Conservation (phyloP, 805 yeast species). For the Cyberlindnera maclurae region DNA sequence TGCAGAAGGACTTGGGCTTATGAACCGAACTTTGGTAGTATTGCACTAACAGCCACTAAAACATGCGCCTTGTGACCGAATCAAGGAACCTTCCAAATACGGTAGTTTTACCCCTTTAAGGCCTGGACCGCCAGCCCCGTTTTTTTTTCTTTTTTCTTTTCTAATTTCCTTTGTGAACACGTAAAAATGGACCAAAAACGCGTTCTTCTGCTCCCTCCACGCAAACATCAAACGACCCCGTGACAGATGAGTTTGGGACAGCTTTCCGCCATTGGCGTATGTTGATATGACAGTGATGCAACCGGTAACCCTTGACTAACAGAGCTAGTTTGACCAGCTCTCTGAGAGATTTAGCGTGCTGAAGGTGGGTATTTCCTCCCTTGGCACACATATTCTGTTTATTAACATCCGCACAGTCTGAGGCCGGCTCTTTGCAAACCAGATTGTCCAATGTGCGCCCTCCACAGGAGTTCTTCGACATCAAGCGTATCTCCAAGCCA, state of each 20-base stretch:
- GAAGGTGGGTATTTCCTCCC: slow-evolving; percentile 9
- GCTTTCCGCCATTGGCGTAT: slow-evolving; percentile 5
- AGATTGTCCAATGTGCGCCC: slow-evolving; percentile 72
- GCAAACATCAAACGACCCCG: neutral
- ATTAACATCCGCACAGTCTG: slow-evolving; percentile 27
- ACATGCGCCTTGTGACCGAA: too few relatives aligned
- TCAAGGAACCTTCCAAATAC: too few relatives aligned
- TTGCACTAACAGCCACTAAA: too few relatives aligned
- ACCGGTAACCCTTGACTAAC: slow-evolving; percentile 7
- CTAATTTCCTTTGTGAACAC: too few relatives aligned
- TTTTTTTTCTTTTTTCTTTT: too few relatives aligned
- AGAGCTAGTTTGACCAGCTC: slow-evolving; percentile 31
- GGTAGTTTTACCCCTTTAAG: too few relatives aligned
- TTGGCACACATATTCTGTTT: neutral
- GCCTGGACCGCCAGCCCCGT: too few relatives aligned
- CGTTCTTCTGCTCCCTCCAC: too few relatives aligned
- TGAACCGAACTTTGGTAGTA: too few relatives aligned
- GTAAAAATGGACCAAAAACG: too few relatives aligned
- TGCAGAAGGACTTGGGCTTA: slow-evolving; percentile 70
- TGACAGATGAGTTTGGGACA: slow-evolving; percentile 1
- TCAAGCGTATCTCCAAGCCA: slow-evolving; percentile 86
- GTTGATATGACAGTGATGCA: neutral
- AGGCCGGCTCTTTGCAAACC: slow-evolving; percentile 47
- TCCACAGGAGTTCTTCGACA: slow-evolving; percentile 89
- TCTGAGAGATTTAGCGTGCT: slow-evolving; percentile 42